These are phyloP conservation scores for Yarrowia sp. DNA, from an alignment of 805 yeast genomes.

Conservation along the genomic window DNA sequence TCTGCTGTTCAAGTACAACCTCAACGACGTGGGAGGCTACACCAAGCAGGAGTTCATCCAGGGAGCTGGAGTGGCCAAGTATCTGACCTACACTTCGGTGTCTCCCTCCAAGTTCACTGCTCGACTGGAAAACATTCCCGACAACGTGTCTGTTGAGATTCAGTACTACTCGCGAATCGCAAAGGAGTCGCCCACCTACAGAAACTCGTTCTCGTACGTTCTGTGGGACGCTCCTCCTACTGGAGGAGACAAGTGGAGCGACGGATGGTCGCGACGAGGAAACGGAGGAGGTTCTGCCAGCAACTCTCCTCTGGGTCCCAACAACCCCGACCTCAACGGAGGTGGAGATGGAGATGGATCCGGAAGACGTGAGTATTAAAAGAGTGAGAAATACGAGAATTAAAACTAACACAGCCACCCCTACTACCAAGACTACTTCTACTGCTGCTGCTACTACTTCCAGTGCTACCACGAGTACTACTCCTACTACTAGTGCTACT, in stretches of 20 bases:
- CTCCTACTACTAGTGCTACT: background rate
- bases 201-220: conserved; percentile 1
- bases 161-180: conserved; percentile 7
- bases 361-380: conserved; percentile 1
- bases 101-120: background rate
- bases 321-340: background rate
- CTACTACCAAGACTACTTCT: conserved; percentile 5
- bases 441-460: background rate
- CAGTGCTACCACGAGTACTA: background rate
- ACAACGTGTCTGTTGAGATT: conserved; percentile 6
- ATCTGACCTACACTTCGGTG: background rate
- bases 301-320: background rate
- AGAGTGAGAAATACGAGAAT: background rate
- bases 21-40: conserved; percentile 3
- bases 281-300: conserved; percentile 8
- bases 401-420: conserved; percentile 10
- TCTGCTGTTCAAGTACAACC: background rate
- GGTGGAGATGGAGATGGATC: conserved; percentile 28
- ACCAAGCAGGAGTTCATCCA: background rate
- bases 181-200: background rate
- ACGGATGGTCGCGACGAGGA: background rate
- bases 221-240: background rate
- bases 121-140: conserved; percentile 13
- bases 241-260: background rate
- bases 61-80: conserved; percentile 4